Percentiles rank a stretch among this genome's conserved stretches.
These are phyloP conservation scores for Starmerella cellae DNA, from an alignment of 805 yeast genomes.

Conservation along the genomic window DNA sequence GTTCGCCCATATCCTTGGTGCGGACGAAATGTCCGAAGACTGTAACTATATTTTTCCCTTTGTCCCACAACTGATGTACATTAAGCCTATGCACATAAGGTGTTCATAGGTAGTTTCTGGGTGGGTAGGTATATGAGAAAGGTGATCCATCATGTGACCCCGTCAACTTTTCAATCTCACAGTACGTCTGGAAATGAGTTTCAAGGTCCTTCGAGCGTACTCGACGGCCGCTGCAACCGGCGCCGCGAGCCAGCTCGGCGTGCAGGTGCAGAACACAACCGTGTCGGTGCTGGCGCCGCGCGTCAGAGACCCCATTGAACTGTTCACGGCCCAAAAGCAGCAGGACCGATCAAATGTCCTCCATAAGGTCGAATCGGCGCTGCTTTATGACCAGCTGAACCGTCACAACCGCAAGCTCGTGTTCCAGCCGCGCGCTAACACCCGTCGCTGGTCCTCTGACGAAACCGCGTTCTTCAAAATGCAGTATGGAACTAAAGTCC, in stretches of 20 bases:
- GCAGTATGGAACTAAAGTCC: conserved; percentile 2
- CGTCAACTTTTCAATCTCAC: no score
- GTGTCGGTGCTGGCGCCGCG: conserved; percentile 8
- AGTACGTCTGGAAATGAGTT: no score
- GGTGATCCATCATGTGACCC: no score
- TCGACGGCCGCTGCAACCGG: neutral
- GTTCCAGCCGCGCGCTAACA: conserved; percentile 21
- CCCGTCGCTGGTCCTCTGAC: neutral
- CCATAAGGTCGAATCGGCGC: conserved; percentile 13
- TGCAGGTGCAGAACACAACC: neutral
- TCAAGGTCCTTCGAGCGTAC: conserved; percentile 2
- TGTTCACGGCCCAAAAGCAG: conserved; percentile 11
- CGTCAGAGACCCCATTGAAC: conserved; percentile 2
- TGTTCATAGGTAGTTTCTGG: no score
- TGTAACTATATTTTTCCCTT: no score
- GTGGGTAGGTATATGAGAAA: no score
- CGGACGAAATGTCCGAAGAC: no score
- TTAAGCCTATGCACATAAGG: no score
- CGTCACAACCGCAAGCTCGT: conserved; percentile 17
- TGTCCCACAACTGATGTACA: no score
- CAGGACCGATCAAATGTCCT: conserved; percentile 7
- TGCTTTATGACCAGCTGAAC: conserved; percentile 18
- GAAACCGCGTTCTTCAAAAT: conserved; percentile 1
- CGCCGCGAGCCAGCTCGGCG: conserved; percentile 5
- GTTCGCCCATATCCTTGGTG: no score